Evolutionary conservation across 768 basidiomycete genomes (phyloP).

Genomic region (Termitomyces sp.): DNA sequence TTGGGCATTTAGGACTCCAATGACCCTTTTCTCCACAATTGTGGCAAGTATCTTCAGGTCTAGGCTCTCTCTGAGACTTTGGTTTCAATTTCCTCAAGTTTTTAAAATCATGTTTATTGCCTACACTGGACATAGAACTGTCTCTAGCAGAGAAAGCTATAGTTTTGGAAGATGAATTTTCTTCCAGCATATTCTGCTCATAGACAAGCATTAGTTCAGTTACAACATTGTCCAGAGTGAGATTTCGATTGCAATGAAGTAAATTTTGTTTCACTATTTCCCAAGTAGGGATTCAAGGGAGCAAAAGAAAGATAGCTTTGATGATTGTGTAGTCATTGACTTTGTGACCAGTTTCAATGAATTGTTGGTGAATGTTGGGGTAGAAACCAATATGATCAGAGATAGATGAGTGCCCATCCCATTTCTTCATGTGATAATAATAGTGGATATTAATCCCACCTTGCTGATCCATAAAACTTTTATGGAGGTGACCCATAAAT

Average conservation of each 20-base stretch:
- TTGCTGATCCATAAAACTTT: background rate
- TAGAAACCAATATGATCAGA: background rate
- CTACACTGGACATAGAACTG: background rate
- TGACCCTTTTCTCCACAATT: too few species aligned
- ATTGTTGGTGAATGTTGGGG: background rate
- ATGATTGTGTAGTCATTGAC: background rate
- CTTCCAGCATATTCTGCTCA: background rate
- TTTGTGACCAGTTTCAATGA: background rate
- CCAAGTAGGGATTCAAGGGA: background rate
- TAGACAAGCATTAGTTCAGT: background rate
- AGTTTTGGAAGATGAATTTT: background rate
- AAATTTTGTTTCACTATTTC: background rate
- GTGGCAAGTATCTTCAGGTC: too few species aligned
- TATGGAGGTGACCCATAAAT: background rate
- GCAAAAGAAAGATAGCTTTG: background rate
- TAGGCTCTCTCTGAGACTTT: too few species aligned
- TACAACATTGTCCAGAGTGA: background rate
- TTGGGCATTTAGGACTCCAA: background rate
- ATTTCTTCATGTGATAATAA: background rate
- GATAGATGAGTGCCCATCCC: background rate
- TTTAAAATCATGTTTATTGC: background rate
- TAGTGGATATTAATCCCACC: background rate
- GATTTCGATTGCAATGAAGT: rapidly evolving
- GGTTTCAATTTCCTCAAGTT: background rate
- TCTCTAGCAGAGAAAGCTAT: background rate